A percentile compares a stretch with the other conserved stretches of the same genome.
Conservation (phyloP, 2,329 filamentous ascomycete species). For the Penicillium sp. region DNA sequence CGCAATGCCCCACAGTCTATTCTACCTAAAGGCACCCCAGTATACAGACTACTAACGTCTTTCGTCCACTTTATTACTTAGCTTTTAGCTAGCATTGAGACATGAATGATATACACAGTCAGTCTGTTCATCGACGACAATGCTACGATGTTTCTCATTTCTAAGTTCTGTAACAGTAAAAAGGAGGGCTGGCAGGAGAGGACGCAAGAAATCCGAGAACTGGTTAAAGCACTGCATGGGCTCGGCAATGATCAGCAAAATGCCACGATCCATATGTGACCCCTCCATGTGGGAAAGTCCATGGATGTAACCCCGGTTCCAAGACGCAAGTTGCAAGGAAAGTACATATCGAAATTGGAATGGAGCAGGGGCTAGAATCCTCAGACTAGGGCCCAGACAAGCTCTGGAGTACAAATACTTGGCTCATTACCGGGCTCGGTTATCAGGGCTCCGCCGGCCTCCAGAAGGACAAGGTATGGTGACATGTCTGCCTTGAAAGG, state of each 20-base stretch:
- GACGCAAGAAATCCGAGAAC: not conserved
- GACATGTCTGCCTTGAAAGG: not conserved
- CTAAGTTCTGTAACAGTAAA: not conserved
- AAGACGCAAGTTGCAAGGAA: conserved; percentile 1
- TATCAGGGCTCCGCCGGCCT: not conserved
- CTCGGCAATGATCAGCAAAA: conserved; percentile 2
- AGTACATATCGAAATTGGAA: not conserved
- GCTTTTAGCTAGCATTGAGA: not conserved
- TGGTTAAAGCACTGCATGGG: not conserved
- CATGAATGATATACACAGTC: conserved; percentile 3
- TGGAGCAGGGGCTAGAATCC: conserved; percentile 4
- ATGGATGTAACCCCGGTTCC: conserved; percentile 7
- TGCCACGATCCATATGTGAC: conserved; percentile 10
- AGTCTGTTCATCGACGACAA: not conserved
- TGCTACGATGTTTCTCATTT: too few species aligned
- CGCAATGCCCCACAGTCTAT: conserved; percentile 19
- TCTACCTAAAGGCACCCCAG: conserved; percentile 2
- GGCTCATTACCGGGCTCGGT: not conserved
- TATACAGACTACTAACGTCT: not conserved
- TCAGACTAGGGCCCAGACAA: conserved; percentile 5
- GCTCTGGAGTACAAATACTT: not conserved
- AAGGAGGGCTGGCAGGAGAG: conserved; percentile 1
- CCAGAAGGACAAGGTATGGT: not conserved
- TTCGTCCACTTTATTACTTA: not conserved
- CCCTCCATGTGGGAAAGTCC: conserved; percentile 4